These are phyloP conservation scores for Mucor mucedo DNA, from an alignment of 371 early-diverging fungal genomes.

Conservation along the genomic window DNA sequence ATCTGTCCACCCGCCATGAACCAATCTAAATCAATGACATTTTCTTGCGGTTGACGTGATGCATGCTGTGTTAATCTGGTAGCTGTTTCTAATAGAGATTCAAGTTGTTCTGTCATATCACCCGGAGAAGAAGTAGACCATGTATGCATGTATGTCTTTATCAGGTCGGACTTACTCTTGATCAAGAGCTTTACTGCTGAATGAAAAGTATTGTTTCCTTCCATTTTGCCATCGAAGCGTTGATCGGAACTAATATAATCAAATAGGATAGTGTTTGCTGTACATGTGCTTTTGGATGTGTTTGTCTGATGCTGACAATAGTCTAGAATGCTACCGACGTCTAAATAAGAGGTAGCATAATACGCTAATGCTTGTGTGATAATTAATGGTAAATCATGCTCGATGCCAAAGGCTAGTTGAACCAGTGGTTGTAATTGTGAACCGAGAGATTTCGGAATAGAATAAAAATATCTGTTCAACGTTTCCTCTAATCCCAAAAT, in stretches of 20 bases:
- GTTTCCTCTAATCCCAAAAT: constrained; percentile 31
- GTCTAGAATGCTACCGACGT: constrained; percentile 18
- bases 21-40: constrained; percentile 32
- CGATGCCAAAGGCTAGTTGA: constrained; percentile 48
- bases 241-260: constrained; percentile 38
- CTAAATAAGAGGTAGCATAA: constrained; percentile 33
- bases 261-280: constrained; percentile 28
- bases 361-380: constrained; percentile 47
- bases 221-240: constrained; percentile 44
- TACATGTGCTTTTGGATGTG: background rate
- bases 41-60: constrained; percentile 5
- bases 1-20: constrained; percentile 44
- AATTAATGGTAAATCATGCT: constrained; percentile 34
- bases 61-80: constrained; percentile 14
- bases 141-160: constrained; percentile 35
- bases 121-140: constrained; percentile 17
- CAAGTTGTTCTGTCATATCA: constrained; percentile 5
- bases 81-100: constrained; percentile 27
- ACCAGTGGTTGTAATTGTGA: constrained; percentile 47
- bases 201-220: constrained; percentile 36
- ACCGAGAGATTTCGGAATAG: constrained; percentile 33
- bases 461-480: constrained; percentile 32
- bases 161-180: constrained; percentile 36
- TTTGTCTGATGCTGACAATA: background rate
- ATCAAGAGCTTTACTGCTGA: constrained; percentile 35